Percentiles rank a stretch among this genome's conserved stretches.
Conservation (phyloP, 768 basidiomycete species). For the Tremella mesenterica region DNA sequence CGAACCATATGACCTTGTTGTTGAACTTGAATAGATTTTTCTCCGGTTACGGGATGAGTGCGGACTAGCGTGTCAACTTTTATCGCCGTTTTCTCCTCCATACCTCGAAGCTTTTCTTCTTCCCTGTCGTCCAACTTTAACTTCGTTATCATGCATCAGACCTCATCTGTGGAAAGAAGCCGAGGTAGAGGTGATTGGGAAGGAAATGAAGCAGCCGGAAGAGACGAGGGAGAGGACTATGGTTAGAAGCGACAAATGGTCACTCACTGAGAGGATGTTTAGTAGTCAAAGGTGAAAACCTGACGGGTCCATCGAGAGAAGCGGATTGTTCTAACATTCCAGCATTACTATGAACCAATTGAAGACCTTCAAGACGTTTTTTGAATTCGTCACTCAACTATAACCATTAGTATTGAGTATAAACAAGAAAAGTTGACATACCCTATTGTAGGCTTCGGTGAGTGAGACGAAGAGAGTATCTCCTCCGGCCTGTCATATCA, state of each 20-base stretch:
- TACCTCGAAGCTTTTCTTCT: too few species aligned
- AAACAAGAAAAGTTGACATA: constrained; percentile 3
- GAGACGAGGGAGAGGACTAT: background rate
- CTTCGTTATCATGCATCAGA: too few species aligned
- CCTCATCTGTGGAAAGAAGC: too few species aligned
- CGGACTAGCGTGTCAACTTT: constrained; percentile 47
- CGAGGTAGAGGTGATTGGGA: too few species aligned
- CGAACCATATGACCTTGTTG: background rate
- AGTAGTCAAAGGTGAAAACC: constrained; percentile 35
- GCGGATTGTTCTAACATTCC: constrained; percentile 50
- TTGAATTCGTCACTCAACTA: constrained; percentile 55
- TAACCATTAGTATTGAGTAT: too few species aligned
- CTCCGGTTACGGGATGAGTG: constrained; percentile 56
- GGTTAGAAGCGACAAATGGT: constrained; percentile 45
- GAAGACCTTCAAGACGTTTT: constrained; percentile 54
- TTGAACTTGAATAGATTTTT: constrained; percentile 54
- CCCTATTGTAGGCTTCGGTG: constrained; percentile 53
- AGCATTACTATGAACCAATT: constrained; percentile 54
- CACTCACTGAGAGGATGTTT: constrained; percentile 13
- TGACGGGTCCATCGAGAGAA: constrained; percentile 49
- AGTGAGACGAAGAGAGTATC: constrained; percentile 56
- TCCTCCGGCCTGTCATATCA: constrained; percentile 45
- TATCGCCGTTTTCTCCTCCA: too few species aligned
- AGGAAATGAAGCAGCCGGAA: too few species aligned
- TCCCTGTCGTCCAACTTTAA: too few species aligned